Conservation (phyloP, 116 monocot species). For the Zostera marina region DNA sequence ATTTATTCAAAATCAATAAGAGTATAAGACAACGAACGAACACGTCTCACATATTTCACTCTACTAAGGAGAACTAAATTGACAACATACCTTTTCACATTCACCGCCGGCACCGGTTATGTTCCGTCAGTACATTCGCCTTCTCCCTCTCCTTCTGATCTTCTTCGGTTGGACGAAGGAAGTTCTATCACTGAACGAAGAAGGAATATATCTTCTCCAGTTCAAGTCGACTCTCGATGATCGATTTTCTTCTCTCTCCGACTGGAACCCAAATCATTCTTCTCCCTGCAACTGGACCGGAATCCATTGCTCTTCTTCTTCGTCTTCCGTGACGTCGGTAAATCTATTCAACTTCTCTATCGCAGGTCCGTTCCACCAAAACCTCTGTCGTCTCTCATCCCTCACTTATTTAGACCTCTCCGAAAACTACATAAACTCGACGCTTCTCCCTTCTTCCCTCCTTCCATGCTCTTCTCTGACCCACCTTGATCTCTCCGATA, state of each 20-base stretch:
- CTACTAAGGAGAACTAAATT: no score
- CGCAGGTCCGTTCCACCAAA: conserved; percentile 36
- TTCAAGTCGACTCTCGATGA: conserved; percentile 25
- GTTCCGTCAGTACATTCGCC: neutral
- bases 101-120: neutral
- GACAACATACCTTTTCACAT: no score
- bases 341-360: conserved; percentile 21
- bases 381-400: conserved; percentile 38
- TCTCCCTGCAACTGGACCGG: conserved; percentile 76
- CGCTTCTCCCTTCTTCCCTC: conserved; percentile 22
- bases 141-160: conserved; percentile 10
- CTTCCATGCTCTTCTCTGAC: conserved; percentile 19
- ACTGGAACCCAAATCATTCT: conserved; percentile 36
- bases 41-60: no score
- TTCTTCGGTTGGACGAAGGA: neutral
- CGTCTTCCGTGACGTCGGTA: conserved; percentile 18
- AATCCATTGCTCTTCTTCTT: conserved; percentile 27
- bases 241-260: conserved; percentile 18
- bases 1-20: no score
- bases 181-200: conserved; percentile 24
- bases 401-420: conserved; percentile 43
- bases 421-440: conserved; percentile 35
- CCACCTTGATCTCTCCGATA: conserved; percentile 48
- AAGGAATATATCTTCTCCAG: conserved; percentile 43
- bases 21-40: no score